Conservation (phyloP, 2,329 filamentous ascomycete genomes). For the Colletotrichum plurivorum region DNA sequence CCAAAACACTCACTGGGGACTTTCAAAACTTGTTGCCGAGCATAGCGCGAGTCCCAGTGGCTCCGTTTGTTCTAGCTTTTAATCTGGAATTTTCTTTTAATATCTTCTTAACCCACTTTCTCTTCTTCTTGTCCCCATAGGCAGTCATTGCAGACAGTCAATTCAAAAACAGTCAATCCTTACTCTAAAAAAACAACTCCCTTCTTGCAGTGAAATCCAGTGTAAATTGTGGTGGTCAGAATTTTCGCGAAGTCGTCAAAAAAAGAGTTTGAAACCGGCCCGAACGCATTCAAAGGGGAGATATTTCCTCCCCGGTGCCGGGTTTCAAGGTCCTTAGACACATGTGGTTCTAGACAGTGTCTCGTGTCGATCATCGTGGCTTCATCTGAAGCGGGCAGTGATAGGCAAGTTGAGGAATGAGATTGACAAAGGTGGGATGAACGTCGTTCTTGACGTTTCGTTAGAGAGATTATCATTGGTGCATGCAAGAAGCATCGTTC, state of each 20-base stretch:
- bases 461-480: background rate
- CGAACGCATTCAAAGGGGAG: background rate
- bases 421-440: conserved; percentile 11
- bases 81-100: conserved; percentile 37
- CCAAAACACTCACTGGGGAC: conserved; percentile 19
- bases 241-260: background rate
- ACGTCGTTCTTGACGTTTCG: conserved; percentile 3
- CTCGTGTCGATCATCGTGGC: background rate
- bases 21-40: conserved; percentile 31
- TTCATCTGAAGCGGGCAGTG: background rate
- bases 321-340: background rate
- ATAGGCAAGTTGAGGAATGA: background rate
- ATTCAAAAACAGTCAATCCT: conserved; percentile 31
- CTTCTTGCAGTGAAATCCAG: background rate
- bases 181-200: background rate
- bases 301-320: background rate
- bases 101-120: conserved; percentile 25
- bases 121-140: conserved; percentile 21
- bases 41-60: conserved; percentile 23
- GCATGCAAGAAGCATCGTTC: background rate
- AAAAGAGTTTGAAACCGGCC: background rate
- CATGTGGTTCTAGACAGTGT: background rate
- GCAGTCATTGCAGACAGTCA: background rate
- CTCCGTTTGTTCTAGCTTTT: conserved; percentile 10
- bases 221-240: background rate